phyloP scores from a whole-genome alignment of 2,329 filamentous ascomycete genomes.

The Pseudocercospora pini-densiflorae region DNA sequence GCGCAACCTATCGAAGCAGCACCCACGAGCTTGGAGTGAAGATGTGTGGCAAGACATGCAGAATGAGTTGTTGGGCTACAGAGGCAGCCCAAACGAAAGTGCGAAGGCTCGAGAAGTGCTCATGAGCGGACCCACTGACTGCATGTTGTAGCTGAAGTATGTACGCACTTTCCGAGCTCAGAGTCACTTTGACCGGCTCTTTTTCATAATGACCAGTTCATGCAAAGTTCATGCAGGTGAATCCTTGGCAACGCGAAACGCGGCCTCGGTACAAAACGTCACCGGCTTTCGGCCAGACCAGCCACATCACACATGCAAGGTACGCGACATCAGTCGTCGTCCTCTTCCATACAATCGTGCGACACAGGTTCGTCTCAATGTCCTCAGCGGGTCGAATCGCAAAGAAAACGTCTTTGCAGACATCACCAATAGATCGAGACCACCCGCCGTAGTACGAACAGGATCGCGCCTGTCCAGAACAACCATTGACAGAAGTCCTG shows the following conservation, averaged over 20 bases:
- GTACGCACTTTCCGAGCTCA: not conserved
- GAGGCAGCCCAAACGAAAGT: not conserved
- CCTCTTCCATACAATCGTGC: not conserved
- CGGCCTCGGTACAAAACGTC: not conserved
- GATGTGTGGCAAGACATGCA: slow-evolving; percentile 3
- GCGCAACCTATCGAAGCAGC: not conserved
- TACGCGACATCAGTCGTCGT: slow-evolving; percentile 8
- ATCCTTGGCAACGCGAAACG: not conserved
- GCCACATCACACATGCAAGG: slow-evolving; percentile 3
- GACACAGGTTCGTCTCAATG: slow-evolving; percentile 5
- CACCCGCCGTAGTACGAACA: slow-evolving; percentile 1
- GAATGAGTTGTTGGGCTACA: not conserved
- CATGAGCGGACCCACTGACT: not conserved
- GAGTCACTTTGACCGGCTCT: not conserved
- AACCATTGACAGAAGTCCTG: not conserved
- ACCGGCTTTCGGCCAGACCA: not conserved
- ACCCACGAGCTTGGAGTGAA: not conserved
- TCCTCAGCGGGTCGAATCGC: not conserved
- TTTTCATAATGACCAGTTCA: not conserved
- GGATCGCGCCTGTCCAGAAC: not conserved
- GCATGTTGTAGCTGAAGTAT: not conserved
- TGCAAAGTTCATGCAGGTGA: not conserved
- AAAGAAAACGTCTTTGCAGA: not conserved
- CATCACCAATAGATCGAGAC: not conserved
- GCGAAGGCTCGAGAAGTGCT: not conserved